Percentiles rank a stretch among this genome's conserved stretches.
phyloP scores from a whole-genome alignment of 1,139 yeast genomes.

The Pichia sp. region DNA sequence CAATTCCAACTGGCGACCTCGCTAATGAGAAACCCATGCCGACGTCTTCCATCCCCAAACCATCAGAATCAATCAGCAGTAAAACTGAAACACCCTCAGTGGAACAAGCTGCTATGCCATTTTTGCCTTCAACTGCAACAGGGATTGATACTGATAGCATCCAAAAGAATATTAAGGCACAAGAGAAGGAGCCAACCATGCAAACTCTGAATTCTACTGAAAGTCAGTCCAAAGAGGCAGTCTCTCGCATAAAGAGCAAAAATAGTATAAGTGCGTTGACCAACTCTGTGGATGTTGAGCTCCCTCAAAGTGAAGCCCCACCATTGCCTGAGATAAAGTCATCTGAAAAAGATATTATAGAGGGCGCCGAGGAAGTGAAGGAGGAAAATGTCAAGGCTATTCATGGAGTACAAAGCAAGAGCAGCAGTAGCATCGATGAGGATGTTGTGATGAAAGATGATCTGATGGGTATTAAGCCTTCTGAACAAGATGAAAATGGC shows the following conservation, averaged over 20 bases:
- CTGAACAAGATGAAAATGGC: conserved; percentile 35
- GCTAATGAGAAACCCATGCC: background rate
- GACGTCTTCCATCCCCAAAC: background rate
- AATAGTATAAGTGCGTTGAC: conserved; percentile 42
- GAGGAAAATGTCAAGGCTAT: too few species aligned
- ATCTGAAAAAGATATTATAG: background rate
- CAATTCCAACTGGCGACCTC: too few species aligned
- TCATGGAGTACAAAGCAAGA: too few species aligned
- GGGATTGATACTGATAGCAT: conserved; percentile 1
- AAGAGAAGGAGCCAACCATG: background rate
- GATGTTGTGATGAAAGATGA: too few species aligned
- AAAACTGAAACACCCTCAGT: conserved; percentile 1
- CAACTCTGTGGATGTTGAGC: conserved; percentile 35
- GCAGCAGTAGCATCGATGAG: too few species aligned
- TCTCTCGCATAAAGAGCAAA: conserved; percentile 20
- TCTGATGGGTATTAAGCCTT: too few species aligned
- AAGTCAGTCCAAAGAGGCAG: background rate
- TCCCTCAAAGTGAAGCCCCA: background rate
- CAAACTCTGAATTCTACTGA: conserved; percentile 1
- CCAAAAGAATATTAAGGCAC: background rate
- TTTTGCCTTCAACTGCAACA: conserved; percentile 3
- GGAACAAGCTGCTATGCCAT: conserved; percentile 5
- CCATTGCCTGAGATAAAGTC: background rate
- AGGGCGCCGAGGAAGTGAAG: too few species aligned
- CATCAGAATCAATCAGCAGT: background rate